A percentile compares a stretch with the other conserved stretches of the same genome.
Conservation (phyloP, 1,139 yeast genomes). For the Komagataea norvegica region DNA sequence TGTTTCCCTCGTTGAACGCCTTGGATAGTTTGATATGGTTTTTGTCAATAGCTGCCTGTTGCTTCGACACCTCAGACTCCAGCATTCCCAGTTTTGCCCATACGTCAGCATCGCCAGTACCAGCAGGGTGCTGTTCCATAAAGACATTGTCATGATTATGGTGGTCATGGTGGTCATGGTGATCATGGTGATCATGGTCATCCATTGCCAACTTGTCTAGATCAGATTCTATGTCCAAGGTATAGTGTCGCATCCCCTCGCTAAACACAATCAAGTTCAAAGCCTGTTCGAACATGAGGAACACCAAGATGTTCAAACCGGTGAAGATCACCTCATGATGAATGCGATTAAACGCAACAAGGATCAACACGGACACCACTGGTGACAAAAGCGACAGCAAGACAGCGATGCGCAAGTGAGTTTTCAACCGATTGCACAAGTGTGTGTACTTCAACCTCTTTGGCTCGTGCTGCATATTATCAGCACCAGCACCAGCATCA, state of each 20-base stretch:
- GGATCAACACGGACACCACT: slow-evolving; percentile 6
- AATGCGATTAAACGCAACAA: slow-evolving; percentile 1
- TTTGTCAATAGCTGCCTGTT: neutral
- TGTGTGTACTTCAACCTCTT: neutral
- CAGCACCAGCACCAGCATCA: neutral
- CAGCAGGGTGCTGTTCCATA: no score
- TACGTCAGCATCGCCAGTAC: neutral
- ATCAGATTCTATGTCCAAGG: neutral
- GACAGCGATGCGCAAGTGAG: neutral
- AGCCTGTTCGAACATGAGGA: slow-evolving; percentile 6
- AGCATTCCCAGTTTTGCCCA: neutral
- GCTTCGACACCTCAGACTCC: neutral
- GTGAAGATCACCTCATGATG: slow-evolving; percentile 9
- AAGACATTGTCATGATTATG: no score
- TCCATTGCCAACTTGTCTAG: neutral
- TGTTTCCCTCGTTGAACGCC: neutral
- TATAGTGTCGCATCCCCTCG: slow-evolving; percentile 1
- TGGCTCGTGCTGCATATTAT: no score
- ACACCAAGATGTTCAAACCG: slow-evolving; percentile 11
- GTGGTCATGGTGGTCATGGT: no score
- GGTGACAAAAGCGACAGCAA: slow-evolving; percentile 8
- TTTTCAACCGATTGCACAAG: neutral
- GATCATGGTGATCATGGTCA: no score
- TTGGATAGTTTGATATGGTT: neutral
- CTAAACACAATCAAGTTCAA: neutral